Conservation (phyloP, 192 early-diverging fungal species). For the Coemansia sp. region DNA sequence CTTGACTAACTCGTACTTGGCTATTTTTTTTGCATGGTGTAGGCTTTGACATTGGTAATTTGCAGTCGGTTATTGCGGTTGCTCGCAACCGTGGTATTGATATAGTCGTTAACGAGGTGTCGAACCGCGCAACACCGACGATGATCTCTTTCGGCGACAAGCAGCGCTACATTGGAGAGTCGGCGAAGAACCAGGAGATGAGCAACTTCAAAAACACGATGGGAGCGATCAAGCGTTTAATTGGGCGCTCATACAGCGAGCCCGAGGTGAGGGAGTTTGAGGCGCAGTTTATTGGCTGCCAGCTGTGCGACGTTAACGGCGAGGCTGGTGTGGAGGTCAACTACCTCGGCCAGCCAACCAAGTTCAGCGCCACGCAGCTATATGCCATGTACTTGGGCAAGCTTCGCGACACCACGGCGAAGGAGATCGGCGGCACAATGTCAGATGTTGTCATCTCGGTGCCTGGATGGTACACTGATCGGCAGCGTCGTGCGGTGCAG, state of each 20-base stretch:
- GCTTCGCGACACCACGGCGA: slow-evolving; percentile 83
- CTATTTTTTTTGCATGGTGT: slow-evolving; percentile 53
- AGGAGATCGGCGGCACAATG: slow-evolving; percentile 80
- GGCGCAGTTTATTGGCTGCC: slow-evolving; percentile 78
- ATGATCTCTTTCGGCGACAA: slow-evolving; percentile 93
- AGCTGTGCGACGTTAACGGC: slow-evolving; percentile 75
- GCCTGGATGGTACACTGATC: slow-evolving; percentile 93
- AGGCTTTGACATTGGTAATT: slow-evolving; percentile 96
- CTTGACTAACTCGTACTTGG: not conserved
- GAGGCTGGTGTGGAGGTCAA: slow-evolving; percentile 84
- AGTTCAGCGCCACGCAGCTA: slow-evolving; percentile 87
- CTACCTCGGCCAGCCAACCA: slow-evolving; percentile 73
- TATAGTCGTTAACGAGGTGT: slow-evolving; percentile 94
- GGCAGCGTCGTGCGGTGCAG: slow-evolving; percentile 84
- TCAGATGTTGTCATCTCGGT: slow-evolving; percentile 92
- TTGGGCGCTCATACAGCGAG: slow-evolving; percentile 82
- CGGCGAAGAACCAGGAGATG: slow-evolving; percentile 92
- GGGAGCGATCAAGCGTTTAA: slow-evolving; percentile 83
- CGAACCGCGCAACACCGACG: slow-evolving; percentile 92
- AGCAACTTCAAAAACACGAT: slow-evolving; percentile 98
- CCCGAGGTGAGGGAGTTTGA: slow-evolving; percentile 81
- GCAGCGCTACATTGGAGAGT: slow-evolving; percentile 93
- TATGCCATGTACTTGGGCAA: slow-evolving; percentile 92
- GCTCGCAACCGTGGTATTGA: slow-evolving; percentile 98
- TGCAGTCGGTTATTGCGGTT: slow-evolving; percentile 94